Evolutionary conservation across 2,329 filamentous ascomycete species (phyloP), one percentile per base, ranked within the genome.

Genomic region (Didymella arachidicola): DNA sequence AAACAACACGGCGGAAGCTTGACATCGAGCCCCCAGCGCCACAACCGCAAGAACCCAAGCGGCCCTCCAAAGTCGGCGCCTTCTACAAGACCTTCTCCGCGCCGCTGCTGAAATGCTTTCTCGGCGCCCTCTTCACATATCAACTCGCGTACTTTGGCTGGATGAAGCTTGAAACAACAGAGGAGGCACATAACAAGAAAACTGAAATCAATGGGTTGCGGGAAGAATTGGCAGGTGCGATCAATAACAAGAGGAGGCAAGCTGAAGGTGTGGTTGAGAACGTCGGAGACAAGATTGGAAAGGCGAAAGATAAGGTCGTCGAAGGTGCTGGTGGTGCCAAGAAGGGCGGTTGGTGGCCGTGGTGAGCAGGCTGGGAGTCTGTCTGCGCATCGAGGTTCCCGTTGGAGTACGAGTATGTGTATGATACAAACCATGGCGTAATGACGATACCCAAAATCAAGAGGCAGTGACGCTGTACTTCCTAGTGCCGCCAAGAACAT

Each of bases 81-180:
- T 93, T 93, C 79, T 94, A 92, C 81, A 88, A 86, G 72, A 87
- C 86, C 14, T 93, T 92, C 72, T 86, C 87, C 38, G 83, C 89
- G 1, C 90, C 91, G 2, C 81, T 94, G 44, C 83, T 86, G 52
- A 94, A 93, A 79, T 87, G 87, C 53, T 85, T 92, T 64, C 82
- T 94, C 36, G 83, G 90, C 71, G 90, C 91, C 53, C 84, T 93
- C 54, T 87, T 92, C 71, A 89, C 88, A 2, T 95, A 94, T 75
- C 91, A 95, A 77, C 69, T 90, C n/a, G 77, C 84, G 14, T 94
- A 93, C 78, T 92, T 86, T 80, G 79, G 79, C 14, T 95, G 91
- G 91, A 74, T 86, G 36, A 91, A 89, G 77, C 81, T 94, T 49
- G 91, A 93, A 76, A 84, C 85, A 32, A 83, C 91, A 53, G 91